Evolutionary conservation across 2,329 filamentous ascomycete species (phyloP).

Genomic region (Coniochaeta hoffmannii): DNA sequence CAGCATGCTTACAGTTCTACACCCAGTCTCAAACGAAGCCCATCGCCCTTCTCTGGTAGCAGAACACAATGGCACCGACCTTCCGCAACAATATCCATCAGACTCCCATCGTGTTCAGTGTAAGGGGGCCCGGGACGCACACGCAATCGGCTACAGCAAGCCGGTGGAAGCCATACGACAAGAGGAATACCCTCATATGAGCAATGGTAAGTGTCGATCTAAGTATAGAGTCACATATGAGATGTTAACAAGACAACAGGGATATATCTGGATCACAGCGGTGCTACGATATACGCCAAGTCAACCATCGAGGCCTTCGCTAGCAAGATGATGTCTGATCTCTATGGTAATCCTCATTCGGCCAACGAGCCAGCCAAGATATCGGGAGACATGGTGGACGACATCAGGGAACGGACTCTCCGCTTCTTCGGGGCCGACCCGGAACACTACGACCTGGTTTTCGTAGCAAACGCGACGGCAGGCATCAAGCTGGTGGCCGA

Average conservation of each 20-base stretch:
- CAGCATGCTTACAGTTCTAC: background rate
- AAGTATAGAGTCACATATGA: background rate
- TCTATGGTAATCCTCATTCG: slow-evolving; percentile 66
- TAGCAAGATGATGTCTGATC: slow-evolving; percentile 42
- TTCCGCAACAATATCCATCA: background rate
- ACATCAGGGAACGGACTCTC: slow-evolving; percentile 44
- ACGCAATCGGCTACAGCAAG: slow-evolving; percentile 18
- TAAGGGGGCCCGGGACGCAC: background rate
- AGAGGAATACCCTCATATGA: slow-evolving; percentile 35
- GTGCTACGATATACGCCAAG: slow-evolving; percentile 49
- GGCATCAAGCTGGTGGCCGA: slow-evolving; percentile 57
- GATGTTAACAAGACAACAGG: slow-evolving; percentile 16
- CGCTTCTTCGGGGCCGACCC: slow-evolving; percentile 52
- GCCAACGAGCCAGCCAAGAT: slow-evolving; percentile 51
- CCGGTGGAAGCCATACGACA: slow-evolving; percentile 28
- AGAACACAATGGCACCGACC: background rate
- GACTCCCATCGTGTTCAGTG: background rate
- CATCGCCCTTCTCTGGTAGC: background rate
- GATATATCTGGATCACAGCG: slow-evolving; percentile 52
- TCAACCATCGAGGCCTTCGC: slow-evolving; percentile 51
- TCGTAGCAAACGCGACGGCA: slow-evolving; percentile 54
- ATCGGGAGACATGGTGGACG: slow-evolving; percentile 49
- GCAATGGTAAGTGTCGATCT: slow-evolving; percentile 21
- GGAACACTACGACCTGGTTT: slow-evolving; percentile 52
- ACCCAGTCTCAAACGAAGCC: background rate